Evolutionary conservation across 108 stramenopile species (phyloP), one percentile per base, ranked within the genome.

Genomic region (Chaetoceros tenuissimus): DNA sequence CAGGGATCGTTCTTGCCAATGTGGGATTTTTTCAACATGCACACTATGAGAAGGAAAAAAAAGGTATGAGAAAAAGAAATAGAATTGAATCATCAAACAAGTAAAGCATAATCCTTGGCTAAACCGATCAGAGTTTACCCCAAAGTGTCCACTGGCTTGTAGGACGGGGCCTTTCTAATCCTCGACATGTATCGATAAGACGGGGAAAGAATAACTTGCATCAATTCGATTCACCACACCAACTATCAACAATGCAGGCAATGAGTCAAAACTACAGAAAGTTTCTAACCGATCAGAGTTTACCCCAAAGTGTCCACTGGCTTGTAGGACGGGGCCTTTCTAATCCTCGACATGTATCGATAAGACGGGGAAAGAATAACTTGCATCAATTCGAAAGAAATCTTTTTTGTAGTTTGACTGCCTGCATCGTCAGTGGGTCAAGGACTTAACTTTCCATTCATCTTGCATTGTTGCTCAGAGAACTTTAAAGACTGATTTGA

Each of bases 361-460:
- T 85, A 69, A 84, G 88, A 89, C 84, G 84, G 84, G 88, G 84
- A 85, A 89, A 85, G 84, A 89, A 85, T 85, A 73, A 62, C n/a
- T 66, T 85, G 71, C 74, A 81, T 85, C 84, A 85, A 67, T 56
- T 89, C 83, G 84, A 59, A 40, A 40, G 5, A 13, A 10, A 13
- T 40, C 8, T 40, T 40, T 40, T 40, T 5, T 13, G 5, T 5
- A 10, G 5, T 40, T 40, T 40, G 34, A 40, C 13, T 40, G n/a
- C n/a, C n/a, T n/a, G n/a, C n/a, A n/a, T n/a, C n/a, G n/a, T n/a
- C n/a, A n/a, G n/a, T n/a, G n/a, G n/a, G n/a, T n/a, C n/a, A n/a
- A n/a, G n/a, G n/a, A n/a, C n/a, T n/a, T n/a, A n/a, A n/a, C n/a
- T n/a, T n/a, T n/a, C n/a, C n/a, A n/a, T n/a, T n/a, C n/a, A n/a